phyloP scores from a whole-genome alignment of 2,329 filamentous ascomycete species.

The Microthyrium microscopicum region DNA sequence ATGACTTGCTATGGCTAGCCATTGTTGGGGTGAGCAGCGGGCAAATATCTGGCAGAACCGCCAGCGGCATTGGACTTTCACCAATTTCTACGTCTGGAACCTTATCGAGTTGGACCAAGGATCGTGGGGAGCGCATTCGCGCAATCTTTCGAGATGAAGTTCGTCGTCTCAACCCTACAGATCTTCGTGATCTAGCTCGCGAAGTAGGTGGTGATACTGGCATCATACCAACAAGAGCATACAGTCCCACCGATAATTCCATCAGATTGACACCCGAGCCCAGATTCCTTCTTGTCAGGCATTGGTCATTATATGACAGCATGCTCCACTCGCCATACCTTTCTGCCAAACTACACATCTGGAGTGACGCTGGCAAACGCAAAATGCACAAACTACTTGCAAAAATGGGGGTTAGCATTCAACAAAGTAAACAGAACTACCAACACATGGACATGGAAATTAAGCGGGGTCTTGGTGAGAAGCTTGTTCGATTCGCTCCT shows the following conservation, averaged over 20 bases:
- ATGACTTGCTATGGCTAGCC: slow-evolving; percentile 84
- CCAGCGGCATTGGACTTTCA: slow-evolving; percentile 56
- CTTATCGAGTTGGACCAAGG: slow-evolving; percentile 59
- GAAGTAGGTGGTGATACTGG: slow-evolving; percentile 53
- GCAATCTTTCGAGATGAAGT: slow-evolving; percentile 86
- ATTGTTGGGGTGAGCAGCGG: slow-evolving; percentile 92
- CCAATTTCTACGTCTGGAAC: slow-evolving; percentile 34
- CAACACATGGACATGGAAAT: slow-evolving; percentile 98
- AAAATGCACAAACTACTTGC: slow-evolving; percentile 84
- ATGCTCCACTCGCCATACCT: slow-evolving; percentile 97
- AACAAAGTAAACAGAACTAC: slow-evolving; percentile 89
- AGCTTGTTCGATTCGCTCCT: slow-evolving; percentile 79
- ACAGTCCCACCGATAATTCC: slow-evolving; percentile 77
- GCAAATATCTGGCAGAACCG: slow-evolving; percentile 77
- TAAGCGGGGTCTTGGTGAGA: slow-evolving; percentile 70
- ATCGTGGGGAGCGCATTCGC: slow-evolving; percentile 67
- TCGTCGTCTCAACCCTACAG: slow-evolving; percentile 72
- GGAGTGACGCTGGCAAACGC: slow-evolving; percentile 79
- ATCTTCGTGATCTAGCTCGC: slow-evolving; percentile 38
- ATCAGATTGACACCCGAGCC: slow-evolving; percentile 90
- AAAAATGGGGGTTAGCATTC: slow-evolving; percentile 92
- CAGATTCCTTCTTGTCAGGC: slow-evolving; percentile 76
- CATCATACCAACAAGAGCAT: slow-evolving; percentile 77
- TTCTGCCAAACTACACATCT: slow-evolving; percentile 79
- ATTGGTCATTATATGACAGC: slow-evolving; percentile 96